phyloP scores from a whole-genome alignment of 139 green algal species.

The Parachlorella kessleri region DNA sequence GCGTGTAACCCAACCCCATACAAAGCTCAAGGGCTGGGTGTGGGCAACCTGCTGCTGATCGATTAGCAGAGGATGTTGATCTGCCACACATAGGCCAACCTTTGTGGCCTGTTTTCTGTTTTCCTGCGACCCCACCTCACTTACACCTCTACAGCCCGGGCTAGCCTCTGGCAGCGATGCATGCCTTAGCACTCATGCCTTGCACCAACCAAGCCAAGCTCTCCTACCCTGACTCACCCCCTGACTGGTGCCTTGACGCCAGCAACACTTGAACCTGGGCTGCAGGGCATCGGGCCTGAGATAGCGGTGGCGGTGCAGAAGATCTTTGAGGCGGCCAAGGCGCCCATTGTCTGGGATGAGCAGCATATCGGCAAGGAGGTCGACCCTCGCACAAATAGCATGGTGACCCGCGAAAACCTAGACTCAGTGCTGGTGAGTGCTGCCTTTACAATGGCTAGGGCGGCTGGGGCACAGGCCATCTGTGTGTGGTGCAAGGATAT shows the following conservation, averaged over 20 bases:
- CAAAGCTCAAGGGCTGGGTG: too few species aligned
- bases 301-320: conserved; percentile 83
- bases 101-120: too few species aligned
- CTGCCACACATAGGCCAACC: too few species aligned
- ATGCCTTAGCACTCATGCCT: background rate
- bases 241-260: background rate
- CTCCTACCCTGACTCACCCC: too few species aligned
- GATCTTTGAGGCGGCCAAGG: conserved; percentile 81
- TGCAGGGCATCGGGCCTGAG: conserved; percentile 89
- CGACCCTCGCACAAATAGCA: conserved; percentile 91
- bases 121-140: too few species aligned
- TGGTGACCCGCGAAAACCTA: conserved; percentile 92
- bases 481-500: too few species aligned
- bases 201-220: background rate
- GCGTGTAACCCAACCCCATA: too few species aligned
- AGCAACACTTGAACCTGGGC: background rate
- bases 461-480: too few species aligned
- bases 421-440: conserved; percentile 91
- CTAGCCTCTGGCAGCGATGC: background rate
- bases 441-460: too few species aligned
- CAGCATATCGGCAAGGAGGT: conserved; percentile 82
- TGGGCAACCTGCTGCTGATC: too few species aligned
- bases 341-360: conserved; percentile 91
- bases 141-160: too few species aligned
- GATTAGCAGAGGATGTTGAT: too few species aligned